Conservation (phyloP, 768 basidiomycete species). For the Tricholoma flavovirens region DNA sequence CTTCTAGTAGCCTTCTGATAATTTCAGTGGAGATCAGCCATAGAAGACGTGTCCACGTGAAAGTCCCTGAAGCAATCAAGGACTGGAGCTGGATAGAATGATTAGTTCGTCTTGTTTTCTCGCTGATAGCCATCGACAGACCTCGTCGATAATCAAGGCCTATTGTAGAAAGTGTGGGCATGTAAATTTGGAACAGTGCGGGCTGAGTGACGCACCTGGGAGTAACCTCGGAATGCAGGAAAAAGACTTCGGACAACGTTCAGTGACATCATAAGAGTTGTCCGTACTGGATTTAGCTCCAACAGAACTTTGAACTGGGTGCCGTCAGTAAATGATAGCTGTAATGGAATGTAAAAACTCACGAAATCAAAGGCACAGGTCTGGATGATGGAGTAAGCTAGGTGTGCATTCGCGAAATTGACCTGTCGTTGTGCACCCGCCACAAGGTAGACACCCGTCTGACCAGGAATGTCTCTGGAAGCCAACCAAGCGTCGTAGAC, state of each 20-base stretch:
- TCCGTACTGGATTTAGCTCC: slow-evolving; percentile 59
- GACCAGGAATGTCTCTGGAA: slow-evolving; percentile 45
- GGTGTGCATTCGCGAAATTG: slow-evolving; percentile 45
- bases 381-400: slow-evolving; percentile 50
- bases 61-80: slow-evolving; percentile 62
- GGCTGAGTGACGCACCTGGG: slow-evolving; percentile 44
- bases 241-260: slow-evolving; percentile 70
- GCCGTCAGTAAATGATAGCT: slow-evolving; percentile 9
- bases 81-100: slow-evolving; percentile 51
- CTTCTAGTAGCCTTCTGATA: slow-evolving; percentile 56
- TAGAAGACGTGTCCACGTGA: slow-evolving; percentile 62
- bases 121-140: slow-evolving; percentile 26
- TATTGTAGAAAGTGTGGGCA: slow-evolving; percentile 21
- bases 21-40: slow-evolving; percentile 59
- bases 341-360: slow-evolving; percentile 12
- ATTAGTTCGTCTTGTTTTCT: slow-evolving; percentile 13
- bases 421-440: slow-evolving; percentile 70
- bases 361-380: slow-evolving; percentile 53
- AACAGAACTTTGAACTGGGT: slow-evolving; percentile 37
- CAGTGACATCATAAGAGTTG: slow-evolving; percentile 63
- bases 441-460: slow-evolving; percentile 41
- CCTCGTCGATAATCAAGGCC: slow-evolving; percentile 82
- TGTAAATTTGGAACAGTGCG: slow-evolving; percentile 8
- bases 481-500: slow-evolving; percentile 54
- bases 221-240: slow-evolving; percentile 80